Conservation (phyloP, 495 filamentous ascomycete genomes). For the Neurospora cerealis region DNA sequence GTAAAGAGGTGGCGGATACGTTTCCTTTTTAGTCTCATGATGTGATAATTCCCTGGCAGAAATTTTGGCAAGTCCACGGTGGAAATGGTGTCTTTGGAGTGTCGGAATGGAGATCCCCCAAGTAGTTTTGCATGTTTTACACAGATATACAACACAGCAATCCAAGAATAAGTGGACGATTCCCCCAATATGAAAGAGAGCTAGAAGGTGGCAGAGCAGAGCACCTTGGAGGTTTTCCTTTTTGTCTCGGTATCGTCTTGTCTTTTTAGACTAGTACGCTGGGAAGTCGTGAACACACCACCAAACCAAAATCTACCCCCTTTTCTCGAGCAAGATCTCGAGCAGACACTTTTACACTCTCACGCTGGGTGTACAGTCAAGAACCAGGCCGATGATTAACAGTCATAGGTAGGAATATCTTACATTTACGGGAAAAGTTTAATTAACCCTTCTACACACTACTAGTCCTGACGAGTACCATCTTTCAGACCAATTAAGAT, state of each 20-base stretch:
- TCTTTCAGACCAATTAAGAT: background rate
- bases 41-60: conserved; percentile 26
- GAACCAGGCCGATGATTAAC: background rate
- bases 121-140: conserved; percentile 44
- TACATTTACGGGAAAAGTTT: background rate
- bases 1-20: conserved; percentile 27
- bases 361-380: background rate
- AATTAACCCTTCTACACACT: background rate
- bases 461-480: background rate
- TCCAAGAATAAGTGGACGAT: conserved; percentile 27
- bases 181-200: conserved; percentile 18
- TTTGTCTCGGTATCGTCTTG: conserved; percentile 33
- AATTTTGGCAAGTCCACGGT: conserved; percentile 29
- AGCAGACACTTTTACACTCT: background rate
- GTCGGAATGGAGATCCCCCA: conserved; percentile 37
- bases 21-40: conserved; percentile 20
- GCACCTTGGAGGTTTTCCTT: conserved; percentile 30
- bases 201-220: conserved; percentile 26
- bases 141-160: conserved; percentile 32
- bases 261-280: conserved; percentile 39
- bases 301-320: conserved; percentile 27
- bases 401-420: background rate
- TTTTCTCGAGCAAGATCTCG: conserved; percentile 6
- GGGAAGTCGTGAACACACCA: conserved; percentile 29
- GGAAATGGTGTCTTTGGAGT: conserved; percentile 46